These are phyloP conservation scores for Sporisorium scitamineum DNA, from an alignment of 1,284 basidiomycete species.

Conservation along the genomic window DNA sequence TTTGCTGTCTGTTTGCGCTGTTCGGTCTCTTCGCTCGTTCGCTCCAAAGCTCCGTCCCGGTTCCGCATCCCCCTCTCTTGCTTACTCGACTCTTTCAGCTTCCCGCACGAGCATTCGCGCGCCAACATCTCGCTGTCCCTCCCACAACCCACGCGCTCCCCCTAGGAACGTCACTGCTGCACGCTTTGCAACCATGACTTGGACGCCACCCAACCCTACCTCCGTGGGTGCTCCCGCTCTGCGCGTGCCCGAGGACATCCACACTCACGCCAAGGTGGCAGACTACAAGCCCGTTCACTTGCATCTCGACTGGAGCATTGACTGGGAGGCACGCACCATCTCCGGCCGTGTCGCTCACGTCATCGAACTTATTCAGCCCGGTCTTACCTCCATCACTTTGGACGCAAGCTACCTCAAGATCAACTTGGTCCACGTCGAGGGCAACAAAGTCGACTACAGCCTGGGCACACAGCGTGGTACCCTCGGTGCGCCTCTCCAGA, in stretches of 20 bases:
- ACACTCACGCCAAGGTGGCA: slow-evolving; percentile 61
- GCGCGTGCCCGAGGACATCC: slow-evolving; percentile 54
- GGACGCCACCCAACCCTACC: slow-evolving; percentile 61
- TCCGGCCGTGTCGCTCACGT: slow-evolving; percentile 80
- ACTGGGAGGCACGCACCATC: slow-evolving; percentile 80
- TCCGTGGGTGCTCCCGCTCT: slow-evolving; percentile 55
- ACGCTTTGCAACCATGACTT: slow-evolving; percentile 39
- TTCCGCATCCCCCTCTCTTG: slow-evolving; percentile 4
- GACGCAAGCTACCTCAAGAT: slow-evolving; percentile 84
- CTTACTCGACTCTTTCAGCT: slow-evolving; percentile 7
- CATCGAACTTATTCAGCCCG: slow-evolving; percentile 75
- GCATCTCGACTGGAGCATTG: slow-evolving; percentile 82
- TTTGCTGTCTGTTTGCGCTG: slow-evolving; percentile 4
- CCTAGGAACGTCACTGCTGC: background rate
- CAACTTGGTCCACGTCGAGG: slow-evolving; percentile 74
- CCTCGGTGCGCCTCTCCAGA: slow-evolving; percentile 70
- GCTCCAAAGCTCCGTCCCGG: slow-evolving; percentile 25
- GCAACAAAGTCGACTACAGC: slow-evolving; percentile 72
- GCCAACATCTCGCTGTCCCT: background rate
- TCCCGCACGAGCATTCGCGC: background rate
- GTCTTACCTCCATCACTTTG: slow-evolving; percentile 79
- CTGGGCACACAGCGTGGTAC: slow-evolving; percentile 71
- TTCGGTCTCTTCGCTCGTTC: slow-evolving; percentile 39
- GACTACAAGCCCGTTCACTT: slow-evolving; percentile 58
- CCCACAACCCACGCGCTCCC: background rate